A percentile compares a stretch with the other conserved stretches of the same genome.
These are phyloP conservation scores for Scleroderma citrinum DNA, from an alignment of 768 basidiomycete species.

Conservation along the genomic window DNA sequence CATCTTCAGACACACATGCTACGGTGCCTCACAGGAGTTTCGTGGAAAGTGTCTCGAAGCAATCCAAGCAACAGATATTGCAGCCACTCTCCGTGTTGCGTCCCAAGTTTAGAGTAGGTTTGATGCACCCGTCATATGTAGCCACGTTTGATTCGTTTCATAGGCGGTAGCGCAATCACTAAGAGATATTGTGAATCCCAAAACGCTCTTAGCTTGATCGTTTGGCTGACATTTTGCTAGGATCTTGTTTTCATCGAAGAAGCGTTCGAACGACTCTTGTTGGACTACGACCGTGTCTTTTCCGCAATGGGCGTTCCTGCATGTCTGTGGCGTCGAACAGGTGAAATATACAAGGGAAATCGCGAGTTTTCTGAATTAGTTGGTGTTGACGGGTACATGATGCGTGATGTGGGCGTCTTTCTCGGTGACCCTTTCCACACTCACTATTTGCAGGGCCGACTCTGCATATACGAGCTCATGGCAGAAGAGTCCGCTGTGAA, in stretches of 20 bases:
- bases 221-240: conserved; percentile 28
- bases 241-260: conserved; percentile 98
- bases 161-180: conserved; percentile 81
- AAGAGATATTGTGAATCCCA: conserved; percentile 59
- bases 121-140: background rate
- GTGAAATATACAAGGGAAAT: conserved; percentile 98
- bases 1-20: background rate
- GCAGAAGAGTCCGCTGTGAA: conserved; percentile 94
- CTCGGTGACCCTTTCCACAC: background rate
- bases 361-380: conserved; percentile 91
- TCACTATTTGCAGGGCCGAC: conserved; percentile 52
- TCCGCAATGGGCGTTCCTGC: conserved; percentile 96
- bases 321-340: conserved; percentile 93
- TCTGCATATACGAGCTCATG: conserved; percentile 98
- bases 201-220: background rate
- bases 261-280: conserved; percentile 89
- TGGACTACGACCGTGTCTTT: conserved; percentile 94
- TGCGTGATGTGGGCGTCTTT: conserved; percentile 65
- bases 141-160: background rate
- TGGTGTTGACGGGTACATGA: conserved; percentile 79
- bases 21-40: background rate
- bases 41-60: conserved; percentile 67
- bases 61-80: conserved; percentile 87
- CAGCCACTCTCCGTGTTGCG: conserved; percentile 81
- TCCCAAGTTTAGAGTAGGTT: conserved; percentile 74